Base-by-base conservation (phyloP, 192 early-diverging fungal genomes). In the Cladochytrium replicatum region DNA sequence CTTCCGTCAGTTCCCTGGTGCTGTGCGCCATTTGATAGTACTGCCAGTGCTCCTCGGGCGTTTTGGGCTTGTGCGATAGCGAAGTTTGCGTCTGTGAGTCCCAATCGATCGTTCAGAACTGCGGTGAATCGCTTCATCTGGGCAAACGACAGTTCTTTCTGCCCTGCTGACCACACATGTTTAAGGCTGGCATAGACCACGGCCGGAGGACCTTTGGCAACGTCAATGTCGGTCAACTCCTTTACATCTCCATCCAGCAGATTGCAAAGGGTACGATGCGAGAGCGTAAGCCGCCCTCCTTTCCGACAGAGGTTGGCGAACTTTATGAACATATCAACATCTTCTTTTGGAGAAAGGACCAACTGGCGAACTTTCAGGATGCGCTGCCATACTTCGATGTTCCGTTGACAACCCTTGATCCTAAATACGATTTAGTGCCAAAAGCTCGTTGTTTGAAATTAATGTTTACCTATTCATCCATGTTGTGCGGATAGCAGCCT, bases 231-330 rank as follows among this genome's bases (percentile, higher is more conserved):
- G 9, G 46, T 48, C 6, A 68, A 37, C 46, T 73, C 66, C 25
- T 45, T 49, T 4, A 62, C 52, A 32, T 82, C 81, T 7, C 68
- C 63, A 38, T 67, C 69, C 27, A 84, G 69, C 5, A 91, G 48
- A 31, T 59, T 72, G 8, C 60, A 48, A 27, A 92, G 69, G 0
- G 81, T 88, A 43, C 82, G 78, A 29, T 82, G 71, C 2, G 85
- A 75, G n/a, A 87, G 60, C 17, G 65, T 69, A 38, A 88, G 69
- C 21, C 84, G 75, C 17, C 78, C 83, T 17, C 74, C 75, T 55
- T 90, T 88, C 29, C 90, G 78, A 53, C 88, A 87, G 50, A 92
- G 55, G 34, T 89, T 88, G 47, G 84, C 79, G 51, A 89, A 92
- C 57, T 88, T 86, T 47, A 89, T 85, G 67, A 83, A 86, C 65